Evolutionary conservation across 2,329 filamentous ascomycete genomes (phyloP), one percentile per base, ranked within the genome.

Genomic region (Sordariomycetes sp.): DNA sequence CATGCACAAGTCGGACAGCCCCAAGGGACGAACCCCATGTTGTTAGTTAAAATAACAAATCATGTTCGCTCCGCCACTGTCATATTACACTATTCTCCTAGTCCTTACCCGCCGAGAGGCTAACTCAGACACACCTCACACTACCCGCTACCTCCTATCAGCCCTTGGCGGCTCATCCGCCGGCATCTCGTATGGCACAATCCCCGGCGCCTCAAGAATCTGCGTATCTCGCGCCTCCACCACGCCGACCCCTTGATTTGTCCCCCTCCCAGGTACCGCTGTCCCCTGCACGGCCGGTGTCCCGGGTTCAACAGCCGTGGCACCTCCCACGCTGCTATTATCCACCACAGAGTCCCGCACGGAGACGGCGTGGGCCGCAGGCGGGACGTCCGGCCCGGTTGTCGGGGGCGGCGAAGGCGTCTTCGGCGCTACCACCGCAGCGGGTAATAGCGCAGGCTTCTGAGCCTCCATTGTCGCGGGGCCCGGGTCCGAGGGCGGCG

Each of bases 151-250:
- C n/a, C 40, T n/a, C 37, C 16, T 11, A 18, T 16, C 54, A 14
- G 20, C 14, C 37, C 54, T 35, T 3, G 11, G 12, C 5, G 12
- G 7, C 40, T 48, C 43, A 20, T 57, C 43, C 34, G 25, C 43
- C 55, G 43, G 24, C 55, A 57, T 57, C 55, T 56, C 55, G 20
- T 57, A 57, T 16, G 55, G 40, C 28, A 57, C 34, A 7, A 34
- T 11, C 24, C 43, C 25, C 11, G 40, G 55, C 24, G 55, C 43
- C 11, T 57, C 55, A 24, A 35, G n/a, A 35, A 57, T 24, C 10
- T 28, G 55, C 18, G 32, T 28, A 25, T 37, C 43, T 24, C 50
- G 43, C 25, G 40, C 40, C 43, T 51, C 55, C 16, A 20, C 14
- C 43, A 50, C 43, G 5, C 48, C 12, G 18, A 14, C 18, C 37